Conservation (phyloP, 257 asterid genomes). For the Solanum chiquidenum region DNA sequence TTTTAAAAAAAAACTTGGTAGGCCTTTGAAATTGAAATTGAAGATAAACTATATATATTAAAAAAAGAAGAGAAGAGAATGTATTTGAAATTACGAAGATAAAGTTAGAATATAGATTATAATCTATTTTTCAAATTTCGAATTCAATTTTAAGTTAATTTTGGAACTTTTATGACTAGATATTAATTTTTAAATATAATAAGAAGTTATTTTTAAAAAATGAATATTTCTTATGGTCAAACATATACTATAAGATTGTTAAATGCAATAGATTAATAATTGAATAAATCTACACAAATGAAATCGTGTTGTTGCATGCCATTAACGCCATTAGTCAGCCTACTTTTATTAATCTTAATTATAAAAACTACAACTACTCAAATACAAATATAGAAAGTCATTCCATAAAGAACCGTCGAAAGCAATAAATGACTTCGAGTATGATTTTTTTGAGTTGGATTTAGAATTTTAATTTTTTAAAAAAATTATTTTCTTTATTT, state of each 20-base stretch:
- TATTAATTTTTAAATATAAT: too few species aligned
- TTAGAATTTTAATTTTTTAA: neutral
- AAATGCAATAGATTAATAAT: neutral
- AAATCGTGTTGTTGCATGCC: neutral
- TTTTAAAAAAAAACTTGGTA: neutral
- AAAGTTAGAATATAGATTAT: too few species aligned
- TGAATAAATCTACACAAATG: neutral
- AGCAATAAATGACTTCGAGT: neutral
- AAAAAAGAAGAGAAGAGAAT: neutral
- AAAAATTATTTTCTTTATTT: too few species aligned
- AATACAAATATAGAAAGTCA: neutral
- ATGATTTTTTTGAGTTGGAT: neutral
- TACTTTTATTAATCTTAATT: neutral
- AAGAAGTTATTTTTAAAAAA: neutral
- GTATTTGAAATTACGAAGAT: neutral
- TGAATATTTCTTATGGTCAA: neutral
- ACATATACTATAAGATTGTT: neutral
- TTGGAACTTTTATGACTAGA: too few species aligned
- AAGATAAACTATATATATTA: too few species aligned
- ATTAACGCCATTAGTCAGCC: neutral
- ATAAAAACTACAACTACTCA: neutral
- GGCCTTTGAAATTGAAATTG: neutral
- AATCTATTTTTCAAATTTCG: too few species aligned
- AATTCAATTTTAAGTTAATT: neutral
- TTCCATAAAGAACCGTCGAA: neutral